A percentile compares a stretch with the other conserved stretches of the same genome.
These are phyloP conservation scores for Trametes hirsuta DNA, from an alignment of 1,284 basidiomycete species.

Conservation along the genomic window DNA sequence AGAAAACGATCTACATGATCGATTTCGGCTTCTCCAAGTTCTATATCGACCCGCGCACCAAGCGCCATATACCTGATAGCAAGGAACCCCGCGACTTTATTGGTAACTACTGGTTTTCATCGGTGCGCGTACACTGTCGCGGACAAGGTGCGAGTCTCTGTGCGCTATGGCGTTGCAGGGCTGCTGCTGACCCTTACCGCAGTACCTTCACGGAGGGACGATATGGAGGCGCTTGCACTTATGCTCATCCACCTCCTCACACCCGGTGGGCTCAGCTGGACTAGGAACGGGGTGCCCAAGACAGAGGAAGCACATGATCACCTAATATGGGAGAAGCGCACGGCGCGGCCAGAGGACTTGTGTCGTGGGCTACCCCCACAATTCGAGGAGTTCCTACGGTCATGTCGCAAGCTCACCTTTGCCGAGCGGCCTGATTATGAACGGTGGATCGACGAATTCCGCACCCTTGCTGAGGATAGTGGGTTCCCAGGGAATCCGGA, in stretches of 20 bases:
- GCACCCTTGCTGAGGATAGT: conserved; percentile 55
- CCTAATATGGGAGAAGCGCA: conserved; percentile 63
- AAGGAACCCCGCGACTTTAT: conserved; percentile 71
- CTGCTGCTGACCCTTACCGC: conserved; percentile 9
- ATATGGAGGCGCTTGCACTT: conserved; percentile 72
- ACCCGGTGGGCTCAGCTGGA: conserved; percentile 75
- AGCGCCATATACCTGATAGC: conserved; percentile 68
- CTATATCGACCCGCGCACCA: conserved; percentile 66
- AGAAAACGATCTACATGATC: conserved; percentile 75
- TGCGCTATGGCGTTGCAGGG: too few species aligned
- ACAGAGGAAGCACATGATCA: conserved; percentile 61
- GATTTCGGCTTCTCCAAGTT: conserved; percentile 82
- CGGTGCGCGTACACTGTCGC: conserved; percentile 73
- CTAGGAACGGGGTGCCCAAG: conserved; percentile 73
- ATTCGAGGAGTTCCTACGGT: conserved; percentile 75
- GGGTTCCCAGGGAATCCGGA: conserved; percentile 60
- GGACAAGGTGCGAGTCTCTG: conserved; percentile 54
- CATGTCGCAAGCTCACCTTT: conserved; percentile 69
- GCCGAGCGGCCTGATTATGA: conserved; percentile 67
- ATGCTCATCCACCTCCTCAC: conserved; percentile 80
- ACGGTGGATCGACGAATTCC: conserved; percentile 63
- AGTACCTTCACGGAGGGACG: conserved; percentile 77
- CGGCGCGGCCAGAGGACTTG: conserved; percentile 63
- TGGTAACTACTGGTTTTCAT: conserved; percentile 80
- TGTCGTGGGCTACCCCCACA: conserved; percentile 67